Conservation (phyloP, 2,329 filamentous ascomycete genomes). For the Aspergillus aculeatinus region DNA sequence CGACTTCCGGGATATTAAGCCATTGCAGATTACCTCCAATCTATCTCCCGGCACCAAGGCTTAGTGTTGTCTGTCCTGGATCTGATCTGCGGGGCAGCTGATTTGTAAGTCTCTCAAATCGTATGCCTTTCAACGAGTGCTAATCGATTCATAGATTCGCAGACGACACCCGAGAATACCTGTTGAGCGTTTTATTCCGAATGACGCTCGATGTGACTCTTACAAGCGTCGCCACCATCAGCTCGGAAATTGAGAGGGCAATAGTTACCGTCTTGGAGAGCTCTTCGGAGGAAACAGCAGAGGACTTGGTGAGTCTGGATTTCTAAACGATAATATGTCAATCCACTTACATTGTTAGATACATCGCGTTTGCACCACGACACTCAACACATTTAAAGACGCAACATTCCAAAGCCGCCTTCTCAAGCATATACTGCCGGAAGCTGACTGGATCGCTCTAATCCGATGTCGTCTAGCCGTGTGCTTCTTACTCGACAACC, state of each 20-base stretch:
- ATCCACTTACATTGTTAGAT: slow-evolving; percentile 26
- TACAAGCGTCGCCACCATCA: slow-evolving; percentile 30
- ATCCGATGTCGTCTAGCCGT: slow-evolving; percentile 43
- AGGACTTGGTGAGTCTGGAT: slow-evolving; percentile 23
- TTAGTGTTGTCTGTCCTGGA: slow-evolving; percentile 36
- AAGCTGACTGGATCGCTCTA: slow-evolving; percentile 36
- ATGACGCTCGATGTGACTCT: slow-evolving; percentile 38
- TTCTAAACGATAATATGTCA: neutral
- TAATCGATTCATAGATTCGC: slow-evolving; percentile 31
- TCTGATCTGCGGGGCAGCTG: slow-evolving; percentile 31
- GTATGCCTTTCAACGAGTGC: neutral
- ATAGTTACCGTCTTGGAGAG: slow-evolving; percentile 33
- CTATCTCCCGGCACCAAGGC: slow-evolving; percentile 15
- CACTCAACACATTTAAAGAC: slow-evolving; percentile 39
- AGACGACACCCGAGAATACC: slow-evolving; percentile 31
- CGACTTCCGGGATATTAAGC: neutral
- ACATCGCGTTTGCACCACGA: slow-evolving; percentile 25
- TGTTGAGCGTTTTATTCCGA: slow-evolving; percentile 36
- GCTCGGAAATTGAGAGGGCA: slow-evolving; percentile 34
- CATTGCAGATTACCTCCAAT: slow-evolving; percentile 12
- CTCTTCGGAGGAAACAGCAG: slow-evolving; percentile 19
- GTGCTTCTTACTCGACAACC: slow-evolving; percentile 35
- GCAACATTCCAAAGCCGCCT: slow-evolving; percentile 41
- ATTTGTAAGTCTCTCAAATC: slow-evolving; percentile 26
- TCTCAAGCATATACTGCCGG: slow-evolving; percentile 41